phyloP scores from a whole-genome alignment of 108 stramenopile genomes.

The Fistulifera pelliculosa region DNA sequence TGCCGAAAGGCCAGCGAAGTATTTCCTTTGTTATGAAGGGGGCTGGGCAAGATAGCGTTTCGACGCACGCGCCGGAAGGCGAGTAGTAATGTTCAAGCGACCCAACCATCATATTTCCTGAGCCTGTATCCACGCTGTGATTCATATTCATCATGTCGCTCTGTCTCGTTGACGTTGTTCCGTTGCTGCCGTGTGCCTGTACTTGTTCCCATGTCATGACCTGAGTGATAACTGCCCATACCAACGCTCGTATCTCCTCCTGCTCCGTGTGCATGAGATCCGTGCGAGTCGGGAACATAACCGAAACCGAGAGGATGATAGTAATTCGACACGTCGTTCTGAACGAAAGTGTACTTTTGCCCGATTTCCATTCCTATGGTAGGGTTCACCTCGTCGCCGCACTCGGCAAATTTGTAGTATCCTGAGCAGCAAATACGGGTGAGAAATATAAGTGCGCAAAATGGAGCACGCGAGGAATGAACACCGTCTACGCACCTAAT shows the following conservation, averaged over 20 bases:
- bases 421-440: constrained; percentile 19
- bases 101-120: neutral
- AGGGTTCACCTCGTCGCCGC: constrained; percentile 60
- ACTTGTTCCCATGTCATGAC: too few relatives aligned
- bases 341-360: constrained; percentile 67
- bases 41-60: constrained; percentile 50
- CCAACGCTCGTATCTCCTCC: too few relatives aligned
- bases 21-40: constrained; percentile 64
- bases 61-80: constrained; percentile 20
- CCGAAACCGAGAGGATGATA: constrained; percentile 83
- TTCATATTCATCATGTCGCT: too few relatives aligned
- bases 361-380: constrained; percentile 65
- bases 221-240: too few relatives aligned
- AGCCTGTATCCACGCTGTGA: too few relatives aligned
- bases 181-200: too few relatives aligned
- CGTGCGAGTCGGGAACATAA: constrained; percentile 64
- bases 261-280: constrained; percentile 61
- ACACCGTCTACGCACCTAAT: constrained; percentile 10
- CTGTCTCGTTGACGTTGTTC: constrained; percentile 21
- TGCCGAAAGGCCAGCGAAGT: constrained; percentile 14
- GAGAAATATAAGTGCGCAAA: neutral
- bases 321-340: constrained; percentile 27
- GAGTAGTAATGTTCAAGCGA: neutral
- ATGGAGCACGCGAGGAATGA: neutral
- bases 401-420: constrained; percentile 75